Percentiles rank a stretch among this genome's conserved stretches.
Conservation (phyloP, 2,329 filamentous ascomycete genomes). For the Sporothrix protearum region DNA sequence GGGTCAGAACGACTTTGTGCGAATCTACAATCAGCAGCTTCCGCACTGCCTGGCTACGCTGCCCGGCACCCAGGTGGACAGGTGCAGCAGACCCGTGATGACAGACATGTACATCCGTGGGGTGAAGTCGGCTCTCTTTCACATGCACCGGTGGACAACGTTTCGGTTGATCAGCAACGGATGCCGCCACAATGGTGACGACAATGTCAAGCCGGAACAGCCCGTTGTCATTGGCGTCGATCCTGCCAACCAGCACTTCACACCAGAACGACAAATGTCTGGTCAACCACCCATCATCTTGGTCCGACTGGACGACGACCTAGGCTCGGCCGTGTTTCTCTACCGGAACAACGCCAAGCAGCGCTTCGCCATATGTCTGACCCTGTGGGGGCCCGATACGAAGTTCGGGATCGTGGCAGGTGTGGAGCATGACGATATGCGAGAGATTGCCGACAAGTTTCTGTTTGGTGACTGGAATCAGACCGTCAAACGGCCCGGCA, state of each 20-base stretch:
- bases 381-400: slow-evolving; percentile 12
- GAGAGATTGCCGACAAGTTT: slow-evolving; percentile 16
- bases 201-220: neutral
- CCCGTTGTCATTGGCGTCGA: neutral
- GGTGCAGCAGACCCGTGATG: neutral
- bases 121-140: neutral
- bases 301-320: slow-evolving; percentile 1
- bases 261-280: neutral
- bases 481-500: slow-evolving; percentile 12
- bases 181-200: neutral
- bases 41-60: neutral
- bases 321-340: slow-evolving; percentile 6
- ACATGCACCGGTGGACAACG: neutral
- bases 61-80: neutral
- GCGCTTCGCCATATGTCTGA: slow-evolving; percentile 10
- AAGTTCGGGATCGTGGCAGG: slow-evolving; percentile 7
- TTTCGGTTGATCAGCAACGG: neutral
- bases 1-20: slow-evolving; percentile 2
- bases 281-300: neutral
- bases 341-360: neutral
- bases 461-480: slow-evolving; percentile 14
- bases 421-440: neutral
- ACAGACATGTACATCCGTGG: neutral
- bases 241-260: neutral
- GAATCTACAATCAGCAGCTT: neutral